Conservation (phyloP, 495 filamentous ascomycete species). For the Cercophora sp. region DNA sequence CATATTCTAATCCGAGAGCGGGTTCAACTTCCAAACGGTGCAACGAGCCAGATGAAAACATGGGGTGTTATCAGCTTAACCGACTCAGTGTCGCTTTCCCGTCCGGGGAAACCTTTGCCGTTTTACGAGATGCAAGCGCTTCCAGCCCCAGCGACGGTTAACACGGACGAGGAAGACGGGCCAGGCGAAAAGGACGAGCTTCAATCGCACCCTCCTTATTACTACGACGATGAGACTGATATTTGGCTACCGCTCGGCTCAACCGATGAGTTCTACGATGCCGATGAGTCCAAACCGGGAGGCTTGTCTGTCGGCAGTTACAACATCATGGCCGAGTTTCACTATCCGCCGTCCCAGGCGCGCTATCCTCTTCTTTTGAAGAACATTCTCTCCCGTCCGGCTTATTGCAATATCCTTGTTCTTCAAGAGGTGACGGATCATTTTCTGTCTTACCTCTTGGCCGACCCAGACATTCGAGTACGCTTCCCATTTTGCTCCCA, state of each 20-base stretch:
- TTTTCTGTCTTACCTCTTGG: constrained; percentile 50
- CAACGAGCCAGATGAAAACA: constrained; percentile 33
- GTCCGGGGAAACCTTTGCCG: too few species aligned
- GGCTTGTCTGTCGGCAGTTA: constrained; percentile 46
- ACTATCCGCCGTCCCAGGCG: constrained; percentile 40
- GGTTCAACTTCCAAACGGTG: constrained; percentile 14
- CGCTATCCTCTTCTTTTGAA: constrained; percentile 48
- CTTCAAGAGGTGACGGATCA: constrained; percentile 58
- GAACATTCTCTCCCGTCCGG: constrained; percentile 36
- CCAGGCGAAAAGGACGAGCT: constrained; percentile 14
- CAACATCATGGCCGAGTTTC: constrained; percentile 54
- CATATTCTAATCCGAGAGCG: constrained; percentile 45
- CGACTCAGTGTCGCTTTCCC: too few species aligned
- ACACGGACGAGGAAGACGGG: constrained; percentile 7
- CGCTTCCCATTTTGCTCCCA: constrained; percentile 49
- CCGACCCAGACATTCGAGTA: constrained; percentile 37
- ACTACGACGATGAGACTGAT: constrained; percentile 23
- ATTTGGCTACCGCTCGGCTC: constrained; percentile 20
- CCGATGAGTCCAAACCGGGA: constrained; percentile 1
- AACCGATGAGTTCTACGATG: background rate
- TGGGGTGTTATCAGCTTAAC: constrained; percentile 50
- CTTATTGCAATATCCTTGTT: constrained; percentile 45
- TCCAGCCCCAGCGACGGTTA: constrained; percentile 18
- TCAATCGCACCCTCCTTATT: constrained; percentile 13
- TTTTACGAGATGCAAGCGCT: constrained; percentile 25